These are phyloP conservation scores for Leucogyrophana mollusca DNA, from an alignment of 768 basidiomycete species.

Conservation along the genomic window DNA sequence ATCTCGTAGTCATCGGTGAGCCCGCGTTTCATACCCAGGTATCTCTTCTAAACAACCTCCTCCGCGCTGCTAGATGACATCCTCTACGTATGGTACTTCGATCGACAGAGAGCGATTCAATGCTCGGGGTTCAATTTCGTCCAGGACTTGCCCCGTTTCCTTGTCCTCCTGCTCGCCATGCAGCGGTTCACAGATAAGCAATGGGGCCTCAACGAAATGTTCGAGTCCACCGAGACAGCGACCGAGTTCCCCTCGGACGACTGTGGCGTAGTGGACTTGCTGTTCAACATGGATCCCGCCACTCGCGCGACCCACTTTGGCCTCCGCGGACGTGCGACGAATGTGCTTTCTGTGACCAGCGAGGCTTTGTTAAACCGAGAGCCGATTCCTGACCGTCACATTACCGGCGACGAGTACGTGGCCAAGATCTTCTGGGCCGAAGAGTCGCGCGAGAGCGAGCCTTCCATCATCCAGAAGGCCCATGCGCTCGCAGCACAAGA, in stretches of 20 bases:
- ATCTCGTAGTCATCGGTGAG: slow-evolving; percentile 1
- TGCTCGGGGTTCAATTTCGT: slow-evolving; percentile 2
- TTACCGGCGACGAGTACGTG: not conserved
- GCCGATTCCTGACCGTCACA: not conserved
- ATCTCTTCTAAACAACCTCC: too few species aligned
- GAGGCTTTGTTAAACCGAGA: not conserved
- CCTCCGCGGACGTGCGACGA: not conserved
- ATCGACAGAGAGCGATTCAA: slow-evolving; percentile 1
- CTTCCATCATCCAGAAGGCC: not conserved
- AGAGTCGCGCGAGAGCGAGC: not conserved
- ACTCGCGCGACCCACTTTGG: not conserved
- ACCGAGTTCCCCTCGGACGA: not conserved
- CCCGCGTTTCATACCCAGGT: too few species aligned
- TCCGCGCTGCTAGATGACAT: not conserved
- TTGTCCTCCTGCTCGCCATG: slow-evolving; percentile 1
- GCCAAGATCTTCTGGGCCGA: slow-evolving; percentile 3
- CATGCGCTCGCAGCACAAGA: not conserved
- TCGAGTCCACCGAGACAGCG: not conserved
- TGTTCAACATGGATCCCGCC: not conserved
- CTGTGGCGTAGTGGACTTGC: not conserved
- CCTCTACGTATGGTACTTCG: not conserved
- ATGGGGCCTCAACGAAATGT: not conserved
- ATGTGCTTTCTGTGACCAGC: not conserved
- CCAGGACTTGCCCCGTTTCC: slow-evolving; percentile 1
- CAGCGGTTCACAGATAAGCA: not conserved